Evolutionary conservation across 345 rosid species (phyloP).

Genomic region (Durio zibethinus): DNA sequence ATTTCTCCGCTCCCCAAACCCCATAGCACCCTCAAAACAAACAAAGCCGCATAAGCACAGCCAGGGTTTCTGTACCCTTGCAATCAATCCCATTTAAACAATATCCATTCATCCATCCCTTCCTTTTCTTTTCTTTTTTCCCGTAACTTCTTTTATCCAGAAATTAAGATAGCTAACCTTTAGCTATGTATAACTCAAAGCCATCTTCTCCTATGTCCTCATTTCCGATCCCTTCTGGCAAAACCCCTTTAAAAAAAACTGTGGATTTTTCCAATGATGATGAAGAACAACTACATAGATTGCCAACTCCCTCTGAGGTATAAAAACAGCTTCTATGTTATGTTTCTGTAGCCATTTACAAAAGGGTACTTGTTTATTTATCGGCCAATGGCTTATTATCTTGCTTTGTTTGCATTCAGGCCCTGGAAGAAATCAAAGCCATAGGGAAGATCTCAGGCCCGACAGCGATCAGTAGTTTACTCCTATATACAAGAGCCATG

Average conservation of each 20-base stretch:
- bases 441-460: constrained; percentile 93
- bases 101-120: neutral
- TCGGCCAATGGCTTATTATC: constrained; percentile 4
- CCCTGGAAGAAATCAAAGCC: constrained; percentile 72
- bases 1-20: constrained; percentile 9
- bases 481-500: constrained; percentile 87
- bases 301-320: constrained; percentile 91
- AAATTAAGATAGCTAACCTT: neutral
- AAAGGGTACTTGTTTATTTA: neutral
- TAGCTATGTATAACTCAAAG: constrained; percentile 56
- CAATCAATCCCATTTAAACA: neutral
- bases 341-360: neutral
- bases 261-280: constrained; percentile 35
- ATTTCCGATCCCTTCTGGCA: constrained; percentile 38
- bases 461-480: constrained; percentile 72
- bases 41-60: constrained; percentile 14
- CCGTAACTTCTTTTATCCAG: constrained; percentile 13
- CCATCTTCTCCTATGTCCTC: constrained; percentile 51
- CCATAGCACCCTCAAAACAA: constrained; percentile 11
- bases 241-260: constrained; percentile 40
- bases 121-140: neutral
- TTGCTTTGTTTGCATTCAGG: constrained; percentile 41
- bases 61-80: neutral
- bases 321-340: neutral
- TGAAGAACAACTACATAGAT: constrained; percentile 47